Conservation (phyloP, 805 yeast species). For the Wickerhamiella azyma region DNA sequence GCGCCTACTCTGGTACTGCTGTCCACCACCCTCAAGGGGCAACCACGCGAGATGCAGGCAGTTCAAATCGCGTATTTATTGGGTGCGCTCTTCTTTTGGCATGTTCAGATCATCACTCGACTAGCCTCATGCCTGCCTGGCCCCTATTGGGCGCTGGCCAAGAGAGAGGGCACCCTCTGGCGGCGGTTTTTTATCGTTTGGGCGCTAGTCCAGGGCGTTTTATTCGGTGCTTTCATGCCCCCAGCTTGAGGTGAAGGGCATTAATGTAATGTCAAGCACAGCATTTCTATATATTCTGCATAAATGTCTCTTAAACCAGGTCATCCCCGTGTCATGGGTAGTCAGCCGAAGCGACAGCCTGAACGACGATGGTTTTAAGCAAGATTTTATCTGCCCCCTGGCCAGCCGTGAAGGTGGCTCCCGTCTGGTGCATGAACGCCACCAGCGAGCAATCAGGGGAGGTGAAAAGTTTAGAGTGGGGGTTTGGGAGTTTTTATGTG, state of each 20-base stretch:
- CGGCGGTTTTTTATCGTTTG: conserved; percentile 44
- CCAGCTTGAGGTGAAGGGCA: conserved; percentile 78
- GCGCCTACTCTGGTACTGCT: conserved; percentile 48
- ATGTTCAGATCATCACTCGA: conserved; percentile 76
- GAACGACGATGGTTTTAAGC: conserved; percentile 98
- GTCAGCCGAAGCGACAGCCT: conserved; percentile 62
- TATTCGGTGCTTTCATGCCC: conserved; percentile 76
- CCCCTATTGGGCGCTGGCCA: conserved; percentile 56
- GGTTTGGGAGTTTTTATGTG: background rate
- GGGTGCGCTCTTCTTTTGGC: conserved; percentile 50
- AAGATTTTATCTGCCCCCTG: conserved; percentile 29
- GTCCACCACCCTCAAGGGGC: conserved; percentile 28
- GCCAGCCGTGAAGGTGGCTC: conserved; percentile 7
- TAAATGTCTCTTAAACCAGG: conserved; percentile 38
- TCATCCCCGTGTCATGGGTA: conserved; percentile 95
- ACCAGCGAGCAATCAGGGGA: background rate
- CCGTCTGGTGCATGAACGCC: background rate
- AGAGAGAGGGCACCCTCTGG: conserved; percentile 24
- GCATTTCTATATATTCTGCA: background rate
- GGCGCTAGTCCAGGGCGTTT: conserved; percentile 52
- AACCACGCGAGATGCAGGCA: conserved; percentile 14
- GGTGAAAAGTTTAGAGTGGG: background rate
- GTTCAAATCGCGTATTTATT: conserved; percentile 32
- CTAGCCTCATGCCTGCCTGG: conserved; percentile 66
- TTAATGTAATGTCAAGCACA: background rate